A percentile compares a stretch with the other conserved stretches of the same genome.
Conservation (phyloP, 495 filamentous ascomycete species). For the Penicillium tannophilum region DNA sequence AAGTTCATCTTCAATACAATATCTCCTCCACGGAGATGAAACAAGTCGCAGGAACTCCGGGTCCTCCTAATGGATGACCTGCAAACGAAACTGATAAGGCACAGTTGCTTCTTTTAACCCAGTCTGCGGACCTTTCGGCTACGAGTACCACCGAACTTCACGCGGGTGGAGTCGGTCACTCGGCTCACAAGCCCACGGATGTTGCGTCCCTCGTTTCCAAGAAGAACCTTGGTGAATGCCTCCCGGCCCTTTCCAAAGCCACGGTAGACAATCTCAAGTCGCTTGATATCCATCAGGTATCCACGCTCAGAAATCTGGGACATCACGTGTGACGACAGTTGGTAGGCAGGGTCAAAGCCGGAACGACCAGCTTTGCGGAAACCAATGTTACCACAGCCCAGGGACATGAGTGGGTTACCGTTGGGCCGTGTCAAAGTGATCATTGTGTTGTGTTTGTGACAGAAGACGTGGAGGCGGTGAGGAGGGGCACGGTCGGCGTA, state of each 20-base stretch:
- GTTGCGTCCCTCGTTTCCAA: slow-evolving; percentile 79
- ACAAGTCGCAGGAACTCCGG: slow-evolving; percentile 6
- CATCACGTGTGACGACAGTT: slow-evolving; percentile 77
- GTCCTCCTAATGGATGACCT: neutral
- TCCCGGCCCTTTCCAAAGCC: slow-evolving; percentile 86
- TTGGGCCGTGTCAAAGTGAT: slow-evolving; percentile 84
- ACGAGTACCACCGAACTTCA: slow-evolving; percentile 96
- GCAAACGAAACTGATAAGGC: neutral
- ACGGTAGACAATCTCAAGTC: slow-evolving; percentile 74
- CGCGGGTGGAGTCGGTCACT: slow-evolving; percentile 78
- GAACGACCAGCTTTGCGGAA: slow-evolving; percentile 79
- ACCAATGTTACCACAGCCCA: slow-evolving; percentile 80
- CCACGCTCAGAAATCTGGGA: slow-evolving; percentile 76
- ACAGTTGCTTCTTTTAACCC: slow-evolving; percentile 52
- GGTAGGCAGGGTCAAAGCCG: slow-evolving; percentile 91
- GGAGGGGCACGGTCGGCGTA: slow-evolving; percentile 49
- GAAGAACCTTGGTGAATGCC: slow-evolving; percentile 81
- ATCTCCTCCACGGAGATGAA: neutral
- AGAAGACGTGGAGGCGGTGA: slow-evolving; percentile 85
- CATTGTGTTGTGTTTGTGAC: slow-evolving; percentile 89
- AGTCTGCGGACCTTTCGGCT: slow-evolving; percentile 79
- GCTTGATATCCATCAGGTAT: slow-evolving; percentile 55
- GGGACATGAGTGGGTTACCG: slow-evolving; percentile 70
- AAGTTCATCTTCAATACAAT: slow-evolving; percentile 3
- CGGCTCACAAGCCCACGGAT: slow-evolving; percentile 69